phyloP scores from a whole-genome alignment of 2,329 filamentous ascomycete species.

The Cercospora zeae-maydis region DNA sequence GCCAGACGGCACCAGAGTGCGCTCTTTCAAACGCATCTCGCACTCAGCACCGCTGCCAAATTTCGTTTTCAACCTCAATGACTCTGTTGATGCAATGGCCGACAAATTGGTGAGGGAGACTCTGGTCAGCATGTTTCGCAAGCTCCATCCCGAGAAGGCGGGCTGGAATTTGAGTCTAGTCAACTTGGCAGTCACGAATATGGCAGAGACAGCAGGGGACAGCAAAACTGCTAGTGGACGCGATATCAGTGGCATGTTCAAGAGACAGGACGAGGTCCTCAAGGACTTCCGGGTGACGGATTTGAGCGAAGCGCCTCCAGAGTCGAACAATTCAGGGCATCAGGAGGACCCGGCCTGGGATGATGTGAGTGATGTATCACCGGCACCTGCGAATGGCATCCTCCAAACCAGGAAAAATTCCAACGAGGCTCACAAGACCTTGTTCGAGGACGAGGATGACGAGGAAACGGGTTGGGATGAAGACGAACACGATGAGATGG shows the following conservation, averaged over 20 bases:
- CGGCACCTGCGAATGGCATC: neutral
- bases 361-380: neutral
- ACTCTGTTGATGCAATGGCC: slow-evolving; percentile 57
- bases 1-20: slow-evolving; percentile 52
- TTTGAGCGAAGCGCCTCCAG: neutral
- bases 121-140: slow-evolving; percentile 68
- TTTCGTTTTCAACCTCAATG: slow-evolving; percentile 66
- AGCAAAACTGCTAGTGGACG: slow-evolving; percentile 54
- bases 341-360: neutral
- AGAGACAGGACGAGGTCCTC: slow-evolving; percentile 64
- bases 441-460: slow-evolving; percentile 24
- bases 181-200: slow-evolving; percentile 84
- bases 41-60: slow-evolving; percentile 69
- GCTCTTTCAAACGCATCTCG: slow-evolving; percentile 67
- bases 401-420: neutral
- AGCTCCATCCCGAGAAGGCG: slow-evolving; percentile 64
- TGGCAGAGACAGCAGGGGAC: slow-evolving; percentile 53
- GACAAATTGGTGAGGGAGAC: slow-evolving; percentile 67
- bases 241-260: slow-evolving; percentile 82
- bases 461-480: slow-evolving; percentile 23
- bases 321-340: neutral
- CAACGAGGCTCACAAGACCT: slow-evolving; percentile 9
- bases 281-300: slow-evolving; percentile 63
- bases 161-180: slow-evolving; percentile 80
- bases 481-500: slow-evolving; percentile 19